phyloP scores from a whole-genome alignment of 2,329 filamentous ascomycete genomes.

The Orbilia oligospora region DNA sequence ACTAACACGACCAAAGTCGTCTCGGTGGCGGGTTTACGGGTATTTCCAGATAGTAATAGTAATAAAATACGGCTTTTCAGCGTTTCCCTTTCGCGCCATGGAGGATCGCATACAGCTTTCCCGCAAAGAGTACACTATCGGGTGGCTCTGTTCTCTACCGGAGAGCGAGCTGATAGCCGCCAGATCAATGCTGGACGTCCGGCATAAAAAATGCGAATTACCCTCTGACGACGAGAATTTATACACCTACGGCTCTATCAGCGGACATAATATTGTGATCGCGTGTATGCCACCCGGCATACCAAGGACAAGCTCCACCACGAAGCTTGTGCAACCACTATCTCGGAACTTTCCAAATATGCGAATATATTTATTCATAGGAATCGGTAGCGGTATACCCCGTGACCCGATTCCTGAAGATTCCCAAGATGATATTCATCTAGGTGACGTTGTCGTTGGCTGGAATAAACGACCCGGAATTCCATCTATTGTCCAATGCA shows the following conservation, averaged over 20 bases:
- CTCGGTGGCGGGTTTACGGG: too few species aligned
- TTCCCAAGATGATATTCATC: constrained; percentile 14
- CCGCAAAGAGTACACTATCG: constrained; percentile 19
- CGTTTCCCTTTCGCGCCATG: background rate
- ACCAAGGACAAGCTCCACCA: background rate
- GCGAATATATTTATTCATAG: constrained; percentile 25
- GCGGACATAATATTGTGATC: constrained; percentile 37
- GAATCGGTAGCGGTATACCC: constrained; percentile 39
- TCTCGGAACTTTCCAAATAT: constrained; percentile 37
- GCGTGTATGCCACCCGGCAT: constrained; percentile 12
- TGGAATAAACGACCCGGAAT: constrained; percentile 2
- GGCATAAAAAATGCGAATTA: constrained; percentile 17
- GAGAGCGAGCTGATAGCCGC: constrained; percentile 12
- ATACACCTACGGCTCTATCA: constrained; percentile 35
- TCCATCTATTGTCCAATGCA: constrained; percentile 21
- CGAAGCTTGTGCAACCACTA: background rate
- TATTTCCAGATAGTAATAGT: background rate
- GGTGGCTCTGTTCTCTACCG: constrained; percentile 21
- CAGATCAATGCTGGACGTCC: constrained; percentile 25
- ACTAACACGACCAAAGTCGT: too few species aligned
- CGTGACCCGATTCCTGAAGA: background rate
- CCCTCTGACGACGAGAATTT: constrained; percentile 17
- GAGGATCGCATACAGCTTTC: constrained; percentile 2
- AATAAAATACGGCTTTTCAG: background rate
- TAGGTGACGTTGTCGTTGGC: constrained; percentile 50